Conservation (phyloP, 176 grass and related monocot genomes). For the Phoenix roebelenii region DNA sequence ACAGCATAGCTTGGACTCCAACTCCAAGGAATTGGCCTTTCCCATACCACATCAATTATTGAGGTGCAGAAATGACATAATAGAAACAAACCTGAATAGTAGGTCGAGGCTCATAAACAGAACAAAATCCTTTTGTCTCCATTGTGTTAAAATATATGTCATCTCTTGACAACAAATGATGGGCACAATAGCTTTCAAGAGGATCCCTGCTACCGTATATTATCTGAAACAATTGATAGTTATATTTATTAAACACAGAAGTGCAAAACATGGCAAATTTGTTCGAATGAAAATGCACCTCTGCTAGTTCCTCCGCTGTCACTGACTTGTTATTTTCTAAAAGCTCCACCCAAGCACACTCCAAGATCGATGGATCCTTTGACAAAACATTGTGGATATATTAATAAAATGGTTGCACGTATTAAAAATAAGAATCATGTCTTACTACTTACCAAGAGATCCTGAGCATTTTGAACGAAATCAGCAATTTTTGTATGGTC, state of each 20-base stretch:
- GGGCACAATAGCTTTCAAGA: conserved; percentile 85
- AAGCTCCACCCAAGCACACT: conserved; percentile 89
- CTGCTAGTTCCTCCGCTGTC: conserved; percentile 76
- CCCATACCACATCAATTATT: no score
- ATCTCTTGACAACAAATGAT: conserved; percentile 88
- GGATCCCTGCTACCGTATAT: conserved; percentile 74
- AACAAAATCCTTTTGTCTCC: conserved; percentile 46
- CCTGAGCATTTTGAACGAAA: conserved; percentile 66
- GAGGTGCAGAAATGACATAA: neutral
- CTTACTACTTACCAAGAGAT: conserved; percentile 52
- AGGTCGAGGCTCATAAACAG: conserved; percentile 71
- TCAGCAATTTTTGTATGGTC: conserved; percentile 62
- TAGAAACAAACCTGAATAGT: conserved; percentile 57
- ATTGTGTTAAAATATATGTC: conserved; percentile 71
- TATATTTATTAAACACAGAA: no score
- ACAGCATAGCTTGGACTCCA: no score
- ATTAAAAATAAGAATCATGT: conserved; percentile 14
- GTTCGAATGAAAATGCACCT: conserved; percentile 28
- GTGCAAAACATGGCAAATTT: no score
- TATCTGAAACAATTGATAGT: conserved; percentile 40
- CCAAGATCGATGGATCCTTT: conserved; percentile 76
- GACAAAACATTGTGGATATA: conserved; percentile 13
- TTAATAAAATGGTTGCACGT: conserved; percentile 1
- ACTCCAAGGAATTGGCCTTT: no score
- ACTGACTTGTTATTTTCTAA: conserved; percentile 77